These are phyloP conservation scores for Talaromyces stipitatus DNA, from an alignment of 495 filamentous ascomycete genomes.

Conservation along the genomic window DNA sequence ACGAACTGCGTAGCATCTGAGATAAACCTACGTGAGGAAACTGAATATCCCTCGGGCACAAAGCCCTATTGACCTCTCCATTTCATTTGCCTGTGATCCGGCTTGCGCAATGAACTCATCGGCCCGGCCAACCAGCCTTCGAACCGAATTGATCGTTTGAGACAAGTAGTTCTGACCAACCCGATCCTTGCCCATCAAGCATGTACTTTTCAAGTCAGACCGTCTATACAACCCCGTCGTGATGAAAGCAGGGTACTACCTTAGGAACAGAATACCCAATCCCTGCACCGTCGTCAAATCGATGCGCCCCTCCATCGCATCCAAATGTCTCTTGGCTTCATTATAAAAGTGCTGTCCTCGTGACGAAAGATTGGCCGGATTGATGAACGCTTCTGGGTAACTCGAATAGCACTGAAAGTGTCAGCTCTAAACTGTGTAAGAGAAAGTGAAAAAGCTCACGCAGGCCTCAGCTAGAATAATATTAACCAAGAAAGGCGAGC, in stretches of 20 bases:
- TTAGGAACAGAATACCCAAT: conserved; percentile 1
- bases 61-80: conserved; percentile 2
- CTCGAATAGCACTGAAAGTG: conserved; percentile 12
- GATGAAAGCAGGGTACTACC: not conserved
- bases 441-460: conserved; percentile 9
- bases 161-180: conserved; percentile 3
- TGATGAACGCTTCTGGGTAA: conserved; percentile 13
- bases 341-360: conserved; percentile 14
- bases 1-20: not conserved
- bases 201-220: not conserved
- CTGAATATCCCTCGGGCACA: conserved; percentile 1
- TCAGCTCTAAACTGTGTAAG: not conserved
- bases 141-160: not conserved
- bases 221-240: not conserved
- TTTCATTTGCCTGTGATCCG: not conserved
- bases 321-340: conserved; percentile 10
- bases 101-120: conserved; percentile 2
- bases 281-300: conserved; percentile 12
- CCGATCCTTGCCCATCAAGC: conserved; percentile 7
- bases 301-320: conserved; percentile 10
- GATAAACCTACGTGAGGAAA: not conserved
- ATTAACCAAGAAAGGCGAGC: conserved; percentile 38
- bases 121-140: not conserved
- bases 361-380: conserved; percentile 8
- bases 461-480: conserved; percentile 27